Conservation (phyloP, 305 asterid genomes). For the Solanum hybrid region DNA sequence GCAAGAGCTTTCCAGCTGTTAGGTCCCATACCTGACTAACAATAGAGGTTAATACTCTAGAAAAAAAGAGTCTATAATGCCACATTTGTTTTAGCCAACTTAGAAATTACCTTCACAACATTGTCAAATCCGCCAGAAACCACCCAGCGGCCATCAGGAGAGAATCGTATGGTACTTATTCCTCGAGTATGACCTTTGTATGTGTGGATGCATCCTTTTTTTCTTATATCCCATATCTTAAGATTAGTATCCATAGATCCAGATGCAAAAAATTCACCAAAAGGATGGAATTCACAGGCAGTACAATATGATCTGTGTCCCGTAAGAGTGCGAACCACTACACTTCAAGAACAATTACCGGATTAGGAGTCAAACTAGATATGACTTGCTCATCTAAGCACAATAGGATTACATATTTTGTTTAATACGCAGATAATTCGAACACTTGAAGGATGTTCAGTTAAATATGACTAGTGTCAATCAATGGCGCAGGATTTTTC, state of each 20-base stretch:
- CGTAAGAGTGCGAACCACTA: constrained; percentile 92
- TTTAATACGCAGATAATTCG: background rate
- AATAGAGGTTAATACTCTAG: constrained; percentile 12
- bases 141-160: constrained; percentile 99
- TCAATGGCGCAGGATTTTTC: background rate
- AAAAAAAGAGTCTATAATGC: constrained; percentile 6
- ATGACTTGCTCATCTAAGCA: background rate
- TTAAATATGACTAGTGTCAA: background rate
- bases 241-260: constrained; percentile 98
- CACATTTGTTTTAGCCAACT: constrained; percentile 1
- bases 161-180: constrained; percentile 77
- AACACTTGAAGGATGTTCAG: background rate
- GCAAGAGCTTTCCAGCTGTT: constrained; percentile 97
- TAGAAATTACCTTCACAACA: constrained; percentile 67
- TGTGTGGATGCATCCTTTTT: constrained; percentile 96
- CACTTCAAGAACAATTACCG: constrained; percentile 42
- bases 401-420: background rate
- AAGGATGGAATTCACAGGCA: constrained; percentile 95
- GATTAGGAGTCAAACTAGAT: constrained; percentile 24
- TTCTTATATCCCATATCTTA: constrained; percentile 96
- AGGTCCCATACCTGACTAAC: constrained; percentile 86
- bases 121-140: constrained; percentile 98
- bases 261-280: constrained; percentile 97
- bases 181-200: constrained; percentile 97
- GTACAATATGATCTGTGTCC: constrained; percentile 99